These are phyloP conservation scores for Sporothrix curviconia DNA, from an alignment of 2,329 filamentous ascomycete species.

Conservation along the genomic window DNA sequence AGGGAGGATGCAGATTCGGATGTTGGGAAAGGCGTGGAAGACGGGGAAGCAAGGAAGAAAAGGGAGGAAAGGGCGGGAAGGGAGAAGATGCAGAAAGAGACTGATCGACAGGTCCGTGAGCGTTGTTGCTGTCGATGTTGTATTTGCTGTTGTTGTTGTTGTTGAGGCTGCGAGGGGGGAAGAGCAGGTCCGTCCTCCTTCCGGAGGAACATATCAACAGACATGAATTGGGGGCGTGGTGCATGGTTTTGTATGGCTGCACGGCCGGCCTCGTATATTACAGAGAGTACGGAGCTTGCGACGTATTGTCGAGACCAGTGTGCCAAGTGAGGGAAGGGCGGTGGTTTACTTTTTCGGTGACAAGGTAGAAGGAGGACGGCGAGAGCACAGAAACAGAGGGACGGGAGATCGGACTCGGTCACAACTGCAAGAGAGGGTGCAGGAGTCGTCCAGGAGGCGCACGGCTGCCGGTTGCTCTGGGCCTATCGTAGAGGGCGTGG, in stretches of 20 bases:
- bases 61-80: not conserved
- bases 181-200: conserved; percentile 11
- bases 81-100: not conserved
- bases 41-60: not conserved
- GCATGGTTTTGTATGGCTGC: conserved; percentile 7
- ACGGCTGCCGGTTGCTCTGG: not conserved
- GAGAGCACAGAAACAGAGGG: no score
- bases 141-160: no score
- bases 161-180: not conserved
- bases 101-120: not conserved
- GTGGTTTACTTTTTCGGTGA: no score
- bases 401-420: no score
- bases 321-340: conserved; percentile 5
- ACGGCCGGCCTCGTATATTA: not conserved
- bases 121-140: no score
- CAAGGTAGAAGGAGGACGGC: no score
- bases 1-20: conserved; percentile 7
- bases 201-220: conserved; percentile 11
- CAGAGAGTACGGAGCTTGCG: not conserved
- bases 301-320: not conserved
- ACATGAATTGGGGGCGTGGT: conserved; percentile 17
- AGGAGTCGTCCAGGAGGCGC: no score
- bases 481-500: conserved; percentile 1
- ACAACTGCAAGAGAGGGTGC: no score
- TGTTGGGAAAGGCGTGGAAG: conserved; percentile 1